Conservation (phyloP, 805 yeast species). For the Kregervanrija pseudodelftensis region DNA sequence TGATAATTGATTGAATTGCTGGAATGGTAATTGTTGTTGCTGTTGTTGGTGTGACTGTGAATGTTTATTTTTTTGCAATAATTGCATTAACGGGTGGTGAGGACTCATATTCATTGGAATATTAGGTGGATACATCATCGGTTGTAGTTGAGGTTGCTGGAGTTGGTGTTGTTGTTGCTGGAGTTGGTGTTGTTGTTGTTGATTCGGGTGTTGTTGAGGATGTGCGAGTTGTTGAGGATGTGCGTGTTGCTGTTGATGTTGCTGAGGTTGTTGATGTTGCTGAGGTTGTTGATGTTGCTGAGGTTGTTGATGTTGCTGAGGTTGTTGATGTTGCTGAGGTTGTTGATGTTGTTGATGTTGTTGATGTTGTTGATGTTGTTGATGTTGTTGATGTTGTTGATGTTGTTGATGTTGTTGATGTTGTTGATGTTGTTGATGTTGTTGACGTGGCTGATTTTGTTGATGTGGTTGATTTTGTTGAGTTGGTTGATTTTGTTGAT, state of each 20-base stretch:
- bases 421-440: constrained; percentile 6
- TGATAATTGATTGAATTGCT: constrained; percentile 1
- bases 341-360: constrained; percentile 7
- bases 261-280: constrained; percentile 6
- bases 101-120: constrained; percentile 2
- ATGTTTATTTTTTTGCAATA: constrained; percentile 9
- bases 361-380: constrained; percentile 5
- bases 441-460: constrained; percentile 1
- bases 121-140: too few species aligned
- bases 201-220: constrained; percentile 13
- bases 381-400: constrained; percentile 2
- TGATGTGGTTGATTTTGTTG: not conserved
- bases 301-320: constrained; percentile 2
- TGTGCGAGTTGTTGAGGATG: too few species aligned
- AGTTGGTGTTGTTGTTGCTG: constrained; percentile 8
- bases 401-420: not conserved
- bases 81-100: constrained; percentile 12
- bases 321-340: constrained; percentile 4
- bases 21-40: not conserved
- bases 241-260: constrained; percentile 3
- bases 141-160: not conserved
- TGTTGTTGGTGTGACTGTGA: not conserved
- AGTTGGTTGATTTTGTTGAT: not conserved
- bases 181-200: constrained; percentile 14
- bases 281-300: constrained; percentile 6